Base-by-base conservation (phyloP, 192 early-diverging fungal genomes). In the Gryganskiella cystojenkinii region DNA sequence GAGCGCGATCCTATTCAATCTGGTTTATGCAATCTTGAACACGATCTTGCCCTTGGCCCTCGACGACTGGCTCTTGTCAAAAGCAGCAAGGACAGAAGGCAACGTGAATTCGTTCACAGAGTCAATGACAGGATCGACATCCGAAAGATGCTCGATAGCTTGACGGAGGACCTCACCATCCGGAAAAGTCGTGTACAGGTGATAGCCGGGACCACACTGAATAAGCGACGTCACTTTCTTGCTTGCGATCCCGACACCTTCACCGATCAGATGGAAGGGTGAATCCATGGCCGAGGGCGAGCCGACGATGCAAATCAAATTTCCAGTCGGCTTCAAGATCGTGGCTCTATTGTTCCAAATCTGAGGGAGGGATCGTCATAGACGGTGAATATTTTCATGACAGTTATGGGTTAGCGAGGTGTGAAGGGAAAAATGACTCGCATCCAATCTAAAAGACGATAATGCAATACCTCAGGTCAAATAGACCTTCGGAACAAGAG, bases 41-140 rank as follows among this genome's bases (percentile, higher is more conserved):
- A 68, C 56, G 30, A 78, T 20, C 47, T 78, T 78, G 44, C 73
- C 73, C 40, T 53, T 78, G 54, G 65, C 45, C 22, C 66, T 46
- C 11, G 19, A 17, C 4, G 65, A 64, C 33, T 20, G 8, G 22
- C 73, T 78, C 61, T 54, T 64, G 1, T 63, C 73, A 59, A 64
- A 59, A 0, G 73, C 73, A 3, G 10, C 37, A 22, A 78, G 31
- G 15, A 78, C 61, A 37, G 64, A 51, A 1, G 46, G 47, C 13
- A 78, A 30, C 1, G 44, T 59, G n/a, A 78, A 78, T 2, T 57
- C 40, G 13, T 59, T 27, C 4, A 64, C 60, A 50, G 61, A 52
- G 11, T 78, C 73, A 28, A 78, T 64, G 4, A 57, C 47, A 19
- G 73, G 60, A 6, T 78, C 60, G 2, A 61, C 65, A 0, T 64